A percentile compares a stretch with the other conserved stretches of the same genome.
These are phyloP conservation scores for Mayamaea pseudoterrestris DNA, from an alignment of 108 stramenopile genomes.

Conservation along the genomic window DNA sequence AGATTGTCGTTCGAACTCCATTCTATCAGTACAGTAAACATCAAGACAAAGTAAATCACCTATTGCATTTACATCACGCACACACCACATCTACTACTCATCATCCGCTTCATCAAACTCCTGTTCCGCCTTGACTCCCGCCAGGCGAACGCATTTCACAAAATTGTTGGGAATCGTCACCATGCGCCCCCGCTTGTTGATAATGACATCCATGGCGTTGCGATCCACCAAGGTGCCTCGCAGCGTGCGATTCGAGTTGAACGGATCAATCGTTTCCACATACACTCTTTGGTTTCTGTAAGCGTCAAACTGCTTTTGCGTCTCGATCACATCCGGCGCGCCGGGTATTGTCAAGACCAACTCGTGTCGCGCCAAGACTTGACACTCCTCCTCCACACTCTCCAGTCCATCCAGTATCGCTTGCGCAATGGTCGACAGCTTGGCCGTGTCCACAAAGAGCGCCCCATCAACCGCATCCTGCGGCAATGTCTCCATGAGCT, in stretches of 20 bases:
- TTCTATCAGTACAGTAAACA: background rate
- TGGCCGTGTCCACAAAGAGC: conserved; percentile 30
- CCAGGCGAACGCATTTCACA: conserved; percentile 30
- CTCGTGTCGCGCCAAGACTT: conserved; percentile 59
- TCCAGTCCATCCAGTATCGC: conserved; percentile 49
- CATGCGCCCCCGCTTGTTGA: conserved; percentile 71
- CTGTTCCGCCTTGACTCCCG: background rate
- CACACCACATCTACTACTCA: conserved; percentile 2
- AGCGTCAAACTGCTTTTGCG: conserved; percentile 66
- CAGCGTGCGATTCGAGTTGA: conserved; percentile 66
- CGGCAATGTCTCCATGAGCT: conserved; percentile 4
- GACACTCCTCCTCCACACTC: conserved; percentile 45
- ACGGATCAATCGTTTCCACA: conserved; percentile 73
- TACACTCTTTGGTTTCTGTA: conserved; percentile 41
- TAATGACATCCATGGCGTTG: conserved; percentile 71
- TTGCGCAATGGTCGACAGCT: conserved; percentile 42
- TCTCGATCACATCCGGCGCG: conserved; percentile 41
- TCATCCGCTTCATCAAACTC: conserved; percentile 13
- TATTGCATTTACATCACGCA: background rate
- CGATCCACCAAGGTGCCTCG: conserved; percentile 66
- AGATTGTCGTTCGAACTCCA: no score
- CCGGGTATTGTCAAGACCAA: conserved; percentile 56
- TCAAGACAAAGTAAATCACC: background rate
- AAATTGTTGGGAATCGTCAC: conserved; percentile 68
- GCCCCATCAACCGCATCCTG: conserved; percentile 11